Percentiles rank a stretch among this genome's conserved stretches.
phyloP scores from a whole-genome alignment of 768 basidiomycete genomes.

The Rubroboletus pulcherrimus region DNA sequence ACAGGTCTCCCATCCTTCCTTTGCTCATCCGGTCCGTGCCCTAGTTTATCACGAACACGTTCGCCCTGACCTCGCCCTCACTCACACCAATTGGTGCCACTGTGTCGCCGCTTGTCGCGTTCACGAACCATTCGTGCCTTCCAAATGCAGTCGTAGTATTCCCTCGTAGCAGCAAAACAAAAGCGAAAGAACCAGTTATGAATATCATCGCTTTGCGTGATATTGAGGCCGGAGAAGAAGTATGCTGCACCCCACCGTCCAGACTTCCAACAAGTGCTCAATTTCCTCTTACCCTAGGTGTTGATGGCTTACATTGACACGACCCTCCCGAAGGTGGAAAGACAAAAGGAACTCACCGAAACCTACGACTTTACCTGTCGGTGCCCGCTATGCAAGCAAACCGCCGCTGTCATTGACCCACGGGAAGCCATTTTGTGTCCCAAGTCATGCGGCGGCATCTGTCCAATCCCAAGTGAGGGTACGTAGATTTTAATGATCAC shows the following conservation, averaged over 20 bases:
- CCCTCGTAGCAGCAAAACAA: constrained; percentile 47
- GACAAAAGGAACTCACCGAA: constrained; percentile 57
- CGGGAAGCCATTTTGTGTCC: constrained; percentile 70
- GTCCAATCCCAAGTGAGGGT: constrained; percentile 62
- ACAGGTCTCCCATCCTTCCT: background rate
- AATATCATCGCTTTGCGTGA: constrained; percentile 68
- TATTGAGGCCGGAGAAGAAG: constrained; percentile 69
- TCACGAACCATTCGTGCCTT: constrained; percentile 85
- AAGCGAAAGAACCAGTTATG: constrained; percentile 55
- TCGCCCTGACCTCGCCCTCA: constrained; percentile 76
- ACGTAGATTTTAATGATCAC: constrained; percentile 1
- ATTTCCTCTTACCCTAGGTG: constrained; percentile 44
- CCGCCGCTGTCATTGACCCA: constrained; percentile 44
- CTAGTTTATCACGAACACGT: constrained; percentile 90
- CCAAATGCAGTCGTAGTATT: constrained; percentile 93
- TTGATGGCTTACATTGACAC: constrained; percentile 84
- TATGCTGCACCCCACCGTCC: constrained; percentile 23
- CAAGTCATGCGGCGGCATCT: constrained; percentile 61
- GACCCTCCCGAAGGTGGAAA: constrained; percentile 54
- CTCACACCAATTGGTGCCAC: constrained; percentile 80
- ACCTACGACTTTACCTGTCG: constrained; percentile 78
- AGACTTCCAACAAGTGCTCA: background rate
- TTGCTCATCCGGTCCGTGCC: background rate
- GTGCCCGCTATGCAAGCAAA: constrained; percentile 54
- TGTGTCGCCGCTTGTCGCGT: constrained; percentile 74